phyloP scores from a whole-genome alignment of 1,284 basidiomycete genomes.

The Cerioporus squamosus region DNA sequence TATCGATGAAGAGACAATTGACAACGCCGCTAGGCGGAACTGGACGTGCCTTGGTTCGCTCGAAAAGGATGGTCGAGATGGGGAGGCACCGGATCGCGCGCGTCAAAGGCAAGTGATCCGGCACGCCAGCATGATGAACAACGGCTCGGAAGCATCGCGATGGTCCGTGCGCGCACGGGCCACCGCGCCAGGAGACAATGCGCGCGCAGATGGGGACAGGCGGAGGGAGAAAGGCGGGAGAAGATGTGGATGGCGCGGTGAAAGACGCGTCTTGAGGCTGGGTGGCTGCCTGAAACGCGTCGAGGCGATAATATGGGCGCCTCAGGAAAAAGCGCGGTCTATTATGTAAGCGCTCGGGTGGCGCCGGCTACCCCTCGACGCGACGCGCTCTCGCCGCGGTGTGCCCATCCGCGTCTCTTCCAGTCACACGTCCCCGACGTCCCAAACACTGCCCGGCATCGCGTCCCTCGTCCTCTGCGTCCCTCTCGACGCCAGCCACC shows the following conservation, averaged over 20 bases:
- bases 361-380: conserved; percentile 28
- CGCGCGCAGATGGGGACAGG: background rate
- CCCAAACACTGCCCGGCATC: conserved; percentile 19
- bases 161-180: conserved; percentile 9
- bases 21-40: background rate
- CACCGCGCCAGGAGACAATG: background rate
- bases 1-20: background rate
- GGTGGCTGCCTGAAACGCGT: conserved; percentile 6
- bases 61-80: conserved; percentile 19
- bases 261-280: background rate
- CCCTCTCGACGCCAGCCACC: conserved; percentile 6
- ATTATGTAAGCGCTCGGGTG: conserved; percentile 23
- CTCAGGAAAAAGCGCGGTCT: conserved; percentile 22
- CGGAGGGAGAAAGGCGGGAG: conserved; percentile 1
- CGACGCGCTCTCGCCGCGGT: conserved; percentile 30
- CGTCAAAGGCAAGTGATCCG: conserved; percentile 22
- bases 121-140: conserved; percentile 13
- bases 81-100: conserved; percentile 24
- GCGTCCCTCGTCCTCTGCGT: conserved; percentile 17
- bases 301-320: conserved; percentile 17
- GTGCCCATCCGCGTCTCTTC: conserved; percentile 27
- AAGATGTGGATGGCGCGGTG: background rate
- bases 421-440: conserved; percentile 29
- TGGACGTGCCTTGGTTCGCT: conserved; percentile 15
- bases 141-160: conserved; percentile 6